Evolutionary conservation across 768 basidiomycete genomes (phyloP).

Genomic region (Boletus sp.): DNA sequence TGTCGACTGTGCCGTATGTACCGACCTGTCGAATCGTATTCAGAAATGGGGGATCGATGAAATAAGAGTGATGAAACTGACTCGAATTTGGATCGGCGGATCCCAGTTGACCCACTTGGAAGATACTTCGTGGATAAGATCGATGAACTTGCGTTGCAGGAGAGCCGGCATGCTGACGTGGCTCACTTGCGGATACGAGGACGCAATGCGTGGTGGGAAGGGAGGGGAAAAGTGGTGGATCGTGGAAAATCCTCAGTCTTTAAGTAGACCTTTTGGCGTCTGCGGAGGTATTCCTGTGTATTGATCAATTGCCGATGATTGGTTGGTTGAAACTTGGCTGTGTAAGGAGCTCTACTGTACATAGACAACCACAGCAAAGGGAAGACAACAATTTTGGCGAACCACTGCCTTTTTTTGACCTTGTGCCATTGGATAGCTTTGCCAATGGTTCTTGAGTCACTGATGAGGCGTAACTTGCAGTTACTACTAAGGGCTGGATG

Average conservation of each 20-base stretch:
- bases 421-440: no score
- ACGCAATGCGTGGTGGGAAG: neutral
- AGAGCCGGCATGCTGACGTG: constrained; percentile 3
- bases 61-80: constrained; percentile 5
- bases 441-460: neutral
- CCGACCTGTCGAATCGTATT: constrained; percentile 27
- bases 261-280: neutral
- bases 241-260: neutral
- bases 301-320: neutral
- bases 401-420: neutral
- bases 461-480: no score
- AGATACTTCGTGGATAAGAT: constrained; percentile 30
- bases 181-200: neutral
- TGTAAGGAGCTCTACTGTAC: neutral
- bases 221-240: neutral
- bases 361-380: neutral
- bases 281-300: neutral
- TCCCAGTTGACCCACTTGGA: constrained; percentile 40
- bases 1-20: constrained; percentile 33
- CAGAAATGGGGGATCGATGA: neutral
- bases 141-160: constrained; percentile 33
- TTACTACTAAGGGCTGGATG: no score
- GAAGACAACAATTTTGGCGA: neutral
- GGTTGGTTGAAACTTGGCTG: neutral
- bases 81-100: constrained; percentile 26